phyloP scores from a whole-genome alignment of 371 early-diverging fungal species.

The Apophysomyces trapeziformis region DNA sequence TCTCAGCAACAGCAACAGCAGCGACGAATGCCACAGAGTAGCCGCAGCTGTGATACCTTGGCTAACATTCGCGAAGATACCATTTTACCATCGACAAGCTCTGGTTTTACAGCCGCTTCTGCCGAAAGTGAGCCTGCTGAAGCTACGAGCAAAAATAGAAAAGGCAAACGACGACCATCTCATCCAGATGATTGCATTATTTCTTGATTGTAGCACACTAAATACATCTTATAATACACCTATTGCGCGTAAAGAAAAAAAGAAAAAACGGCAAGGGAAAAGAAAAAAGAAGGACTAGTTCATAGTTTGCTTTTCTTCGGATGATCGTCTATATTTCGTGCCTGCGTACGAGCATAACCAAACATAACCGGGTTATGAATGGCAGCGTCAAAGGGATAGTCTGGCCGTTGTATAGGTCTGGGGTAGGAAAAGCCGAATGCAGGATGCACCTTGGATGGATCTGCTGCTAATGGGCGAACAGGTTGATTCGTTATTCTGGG shows the following conservation, averaged over 20 bases:
- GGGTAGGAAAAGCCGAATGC: conserved; percentile 7
- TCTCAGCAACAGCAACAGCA: background rate
- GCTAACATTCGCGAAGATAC: conserved; percentile 19
- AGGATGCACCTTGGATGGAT: conserved; percentile 19
- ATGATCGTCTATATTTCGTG: conserved; percentile 14
- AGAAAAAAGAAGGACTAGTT: conserved; percentile 8
- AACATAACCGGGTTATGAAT: conserved; percentile 39
- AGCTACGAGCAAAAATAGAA: background rate
- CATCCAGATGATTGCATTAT: conserved; percentile 33
- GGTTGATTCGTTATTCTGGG: conserved; percentile 20
- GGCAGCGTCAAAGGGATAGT: conserved; percentile 31
- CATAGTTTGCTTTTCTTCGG: conserved; percentile 10
- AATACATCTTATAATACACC: background rate
- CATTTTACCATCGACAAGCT: conserved; percentile 4
- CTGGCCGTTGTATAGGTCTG: conserved; percentile 15
- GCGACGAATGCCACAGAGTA: conserved; percentile 25
- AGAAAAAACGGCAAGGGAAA: conserved; percentile 6
- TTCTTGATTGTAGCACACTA: conserved; percentile 18
- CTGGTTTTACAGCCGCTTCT: background rate
- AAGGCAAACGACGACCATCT: conserved; percentile 17
- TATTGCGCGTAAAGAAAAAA: background rate
- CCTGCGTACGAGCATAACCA: conserved; percentile 27
- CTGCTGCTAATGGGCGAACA: background rate
- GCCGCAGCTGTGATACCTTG: conserved; percentile 23
- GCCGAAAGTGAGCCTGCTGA: background rate